Base-by-base conservation (phyloP, 805 yeast genomes). In the Wickerhamia fluorescens region DNA sequence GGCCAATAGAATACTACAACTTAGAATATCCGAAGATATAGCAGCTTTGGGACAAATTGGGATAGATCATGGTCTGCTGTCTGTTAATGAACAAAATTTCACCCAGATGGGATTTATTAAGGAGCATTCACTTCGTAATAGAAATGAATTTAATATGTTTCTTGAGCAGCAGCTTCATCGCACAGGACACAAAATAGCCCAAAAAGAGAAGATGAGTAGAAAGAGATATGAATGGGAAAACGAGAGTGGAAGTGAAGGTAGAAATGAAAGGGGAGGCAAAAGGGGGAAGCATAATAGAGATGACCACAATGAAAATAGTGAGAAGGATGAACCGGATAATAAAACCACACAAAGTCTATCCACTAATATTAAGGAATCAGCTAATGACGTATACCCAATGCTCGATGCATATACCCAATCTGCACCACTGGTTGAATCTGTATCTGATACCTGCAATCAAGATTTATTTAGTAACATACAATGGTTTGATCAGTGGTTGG, bases 401-500 rank as follows among this genome's bases (percentile, higher is more conserved):
- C n/a, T n/a, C n/a, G n/a, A n/a, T n/a, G n/a, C n/a, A n/a, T n/a
- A n/a, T n/a, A n/a, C n/a, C n/a, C n/a, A n/a, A n/a, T n/a, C n/a
- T n/a, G n/a, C n/a, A n/a, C n/a, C n/a, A n/a, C n/a, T n/a, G n/a
- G n/a, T n/a, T n/a, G 27, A 14, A 9, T 7, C 10, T 10, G 12
- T 7, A 10, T 18, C 4, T 14, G 18, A 20, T 5, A 14, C 27
- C 9, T 16, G 27, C 27, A 20, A 24, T 11, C 38, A 45, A 20
- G 44, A 47, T 23, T 36, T 69, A 14, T 45, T 69, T 14, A 63
- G 64, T 1, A 69, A 67, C 33, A 42, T 72, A 33, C 67, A 58
- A 36, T 72, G 78, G 78, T 72, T 72, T 34, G 76, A 72, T 42
- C 72, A 69, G 44, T 68, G 72, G 72, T 49, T 58, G 15, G 60